Evolutionary conservation across 352 stramenopile species (phyloP), one percentile per base, ranked within the genome.

Genomic region (Pythium phragmitis): DNA sequence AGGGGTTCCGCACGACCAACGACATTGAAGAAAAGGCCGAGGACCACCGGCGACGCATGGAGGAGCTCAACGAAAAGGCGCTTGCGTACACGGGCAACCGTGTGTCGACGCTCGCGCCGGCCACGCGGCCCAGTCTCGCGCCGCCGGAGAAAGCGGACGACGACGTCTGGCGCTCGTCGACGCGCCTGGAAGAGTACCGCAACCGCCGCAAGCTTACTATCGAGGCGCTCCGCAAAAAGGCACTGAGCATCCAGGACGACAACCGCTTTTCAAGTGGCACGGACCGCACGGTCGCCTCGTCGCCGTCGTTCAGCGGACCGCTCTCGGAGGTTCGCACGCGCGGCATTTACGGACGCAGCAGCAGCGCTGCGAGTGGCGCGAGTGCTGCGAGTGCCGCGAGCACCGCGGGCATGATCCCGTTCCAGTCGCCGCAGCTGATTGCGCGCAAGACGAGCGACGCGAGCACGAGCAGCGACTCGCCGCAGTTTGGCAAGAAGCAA

Each of bases 41-140:
- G 51, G 75, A 88, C 54, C 80, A 89, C 55, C 63, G 59, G 19
- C 73, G 64, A n/a, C 76, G 80, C n/a, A 89, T 89, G 80, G 75
- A 72, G 11, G 78, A 89, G 59, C 72, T 89, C n/a, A 82, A 82
- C n/a, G 65, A 77, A 19, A 74, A 76, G 33, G 69, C 69, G 11
- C 47, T 79, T 43, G 69, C 82, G 52, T 73, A 77, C 54, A 72
- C 70, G 16, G 78, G 78, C 19, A 70, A 77, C 21, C 75, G 79
- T 4, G 67, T 80, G 19, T 88, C 77, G 1, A 82, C 39, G 3
- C 45, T 69, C 6, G 49, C 64, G 33, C 58, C 33, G 33, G 55
- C 58, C 26, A 52, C 63, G 4, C 63, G 63, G 7, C 48, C 63
- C 5, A 69, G 63, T 16, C 42, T 69, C 21, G 37, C 33, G 9